Evolutionary conservation across 306 rosid species (phyloP), one percentile per base, ranked within the genome.

Genomic region (Castanea crenata): DNA sequence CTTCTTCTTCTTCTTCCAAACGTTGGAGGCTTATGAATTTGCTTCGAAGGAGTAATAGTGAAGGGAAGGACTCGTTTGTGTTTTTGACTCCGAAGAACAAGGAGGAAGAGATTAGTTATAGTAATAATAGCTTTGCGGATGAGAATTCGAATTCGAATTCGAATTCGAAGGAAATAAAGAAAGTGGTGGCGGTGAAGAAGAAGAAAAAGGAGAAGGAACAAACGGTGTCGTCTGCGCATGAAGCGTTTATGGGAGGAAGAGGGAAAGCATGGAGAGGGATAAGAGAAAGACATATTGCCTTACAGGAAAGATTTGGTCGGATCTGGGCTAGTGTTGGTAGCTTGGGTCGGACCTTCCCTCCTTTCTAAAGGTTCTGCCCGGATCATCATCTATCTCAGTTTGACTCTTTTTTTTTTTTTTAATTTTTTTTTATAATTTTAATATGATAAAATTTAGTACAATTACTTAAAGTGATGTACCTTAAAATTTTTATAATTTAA

Each of bases 31-130:
- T 91, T 68, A 56, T 84, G 57, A 90, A 87, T 57, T 80, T 94
- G 41, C 90, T 92, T 6, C 85, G 88, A 73, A 88, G 97, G 74
- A 82, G 97, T 76, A 83, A 87, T 63, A 95, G 97, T 81, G 94
- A 90, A 72, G 91, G 95, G 31, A 92, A 91, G 83, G 80, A 83
- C 3, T 75, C 94, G 35, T 78, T 84, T n/a, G 86, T 81, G 62
- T 79, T 84, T 44, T 32, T 87, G 72, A 80, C 90, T 21, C 93
- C 90, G 75, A 90, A 79, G 80, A 84, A 77, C n/a, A 55, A 77
- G 61, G 73, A 19, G 54, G 83, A 76, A 49, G 54, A 58, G 27
- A 74, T 56, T 21, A 65, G 32, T 29, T 58, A 55, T 23, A n/a
- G 76, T 58, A 21, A 55, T 55, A 54, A 52, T 32, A 38, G 31